Conservation (phyloP, 148 eudicot genomes). For the Nepenthes gracilis region DNA sequence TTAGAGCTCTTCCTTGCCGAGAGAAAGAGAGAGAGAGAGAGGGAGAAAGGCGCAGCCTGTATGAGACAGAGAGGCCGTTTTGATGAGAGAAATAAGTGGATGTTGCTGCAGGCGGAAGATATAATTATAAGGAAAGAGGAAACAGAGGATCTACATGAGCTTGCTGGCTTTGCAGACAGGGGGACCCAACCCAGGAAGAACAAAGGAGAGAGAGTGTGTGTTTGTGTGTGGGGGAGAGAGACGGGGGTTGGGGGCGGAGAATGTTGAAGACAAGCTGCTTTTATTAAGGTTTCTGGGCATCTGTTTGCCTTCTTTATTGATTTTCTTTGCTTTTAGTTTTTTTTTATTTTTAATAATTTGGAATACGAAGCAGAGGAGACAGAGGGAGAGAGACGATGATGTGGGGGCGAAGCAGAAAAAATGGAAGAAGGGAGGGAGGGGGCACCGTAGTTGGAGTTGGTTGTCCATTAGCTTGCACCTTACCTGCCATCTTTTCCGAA, state of each 20-base stretch:
- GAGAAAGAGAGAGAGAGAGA: not conserved
- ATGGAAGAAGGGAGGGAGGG: too few species aligned
- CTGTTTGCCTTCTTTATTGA: too few species aligned
- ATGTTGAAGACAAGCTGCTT: constrained; percentile 14
- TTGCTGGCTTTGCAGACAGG: constrained; percentile 2
- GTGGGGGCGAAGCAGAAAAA: too few species aligned
- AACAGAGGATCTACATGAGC: not conserved
- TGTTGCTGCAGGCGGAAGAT: constrained; percentile 15
- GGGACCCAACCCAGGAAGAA: constrained; percentile 7
- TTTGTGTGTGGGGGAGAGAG: constrained; percentile 1
- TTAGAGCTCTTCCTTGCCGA: not conserved
- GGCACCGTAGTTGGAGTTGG: too few species aligned
- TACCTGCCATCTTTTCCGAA: too few species aligned
- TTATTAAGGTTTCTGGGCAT: constrained; percentile 12
- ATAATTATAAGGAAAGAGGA: constrained; percentile 7
- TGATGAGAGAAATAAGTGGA: not conserved
- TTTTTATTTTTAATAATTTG: too few species aligned
- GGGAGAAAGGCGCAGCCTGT: not conserved
- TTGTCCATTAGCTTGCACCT: too few species aligned
- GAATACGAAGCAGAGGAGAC: too few species aligned
- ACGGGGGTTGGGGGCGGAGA: not conserved
- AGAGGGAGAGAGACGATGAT: too few species aligned
- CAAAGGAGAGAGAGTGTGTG: constrained; percentile 1
- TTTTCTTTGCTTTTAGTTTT: too few species aligned
- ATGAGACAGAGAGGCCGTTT: not conserved